A percentile compares a stretch with the other conserved stretches of the same genome.
Conservation (phyloP, 768 basidiomycete genomes). For the Hericium alpestre region DNA sequence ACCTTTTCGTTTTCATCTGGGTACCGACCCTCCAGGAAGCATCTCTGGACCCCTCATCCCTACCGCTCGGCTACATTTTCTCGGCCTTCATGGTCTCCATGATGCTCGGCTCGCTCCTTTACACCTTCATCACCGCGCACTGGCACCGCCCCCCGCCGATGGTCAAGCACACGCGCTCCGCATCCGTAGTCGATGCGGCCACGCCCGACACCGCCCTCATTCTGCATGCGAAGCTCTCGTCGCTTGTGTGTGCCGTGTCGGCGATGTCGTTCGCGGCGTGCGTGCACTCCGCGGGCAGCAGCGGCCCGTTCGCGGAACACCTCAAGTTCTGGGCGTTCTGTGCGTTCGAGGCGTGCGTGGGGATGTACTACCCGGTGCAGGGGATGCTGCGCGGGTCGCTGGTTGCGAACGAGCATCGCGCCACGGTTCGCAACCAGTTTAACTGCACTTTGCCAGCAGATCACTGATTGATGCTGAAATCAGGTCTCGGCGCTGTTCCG, state of each 20-base stretch:
- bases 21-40: constrained; percentile 65
- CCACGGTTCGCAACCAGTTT: constrained; percentile 41
- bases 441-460: background rate
- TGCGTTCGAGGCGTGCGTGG: constrained; percentile 65
- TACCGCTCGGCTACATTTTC: constrained; percentile 73
- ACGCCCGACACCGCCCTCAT: constrained; percentile 32
- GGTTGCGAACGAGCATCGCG: constrained; percentile 62
- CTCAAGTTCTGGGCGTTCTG: constrained; percentile 66
- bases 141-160: constrained; percentile 15
- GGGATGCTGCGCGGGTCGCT: constrained; percentile 60
- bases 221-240: constrained; percentile 58
- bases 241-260: constrained; percentile 48
- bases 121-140: constrained; percentile 35
- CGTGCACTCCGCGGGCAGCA: constrained; percentile 23
- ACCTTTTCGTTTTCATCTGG: constrained; percentile 78
- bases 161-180: constrained; percentile 4
- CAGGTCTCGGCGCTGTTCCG: constrained; percentile 64
- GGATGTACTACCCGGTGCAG: constrained; percentile 72
- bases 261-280: constrained; percentile 45
- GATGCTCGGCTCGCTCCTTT: constrained; percentile 70
- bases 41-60: constrained; percentile 27
- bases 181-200: constrained; percentile 3
- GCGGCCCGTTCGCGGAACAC: constrained; percentile 26
- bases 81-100: constrained; percentile 74
- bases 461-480: background rate